Base-by-base conservation (phyloP, 2,329 filamentous ascomycete species). In the Fusarium xylarioides region DNA sequence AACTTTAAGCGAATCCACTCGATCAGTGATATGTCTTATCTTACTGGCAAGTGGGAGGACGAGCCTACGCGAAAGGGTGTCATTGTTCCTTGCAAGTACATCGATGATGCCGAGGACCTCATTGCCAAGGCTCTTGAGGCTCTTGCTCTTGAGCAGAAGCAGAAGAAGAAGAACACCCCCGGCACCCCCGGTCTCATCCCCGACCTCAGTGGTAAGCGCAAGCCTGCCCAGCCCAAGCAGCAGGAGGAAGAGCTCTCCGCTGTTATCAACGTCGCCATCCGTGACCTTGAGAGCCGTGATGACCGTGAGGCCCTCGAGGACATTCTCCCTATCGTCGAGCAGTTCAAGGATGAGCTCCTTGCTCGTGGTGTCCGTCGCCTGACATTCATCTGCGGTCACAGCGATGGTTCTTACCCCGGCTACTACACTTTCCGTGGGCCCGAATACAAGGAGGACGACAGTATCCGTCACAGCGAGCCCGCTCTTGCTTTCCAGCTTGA, bases 361-460 rank as follows among this genome's bases (percentile, higher is more conserved):
- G 86, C 91, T 60, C 94, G 93, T 76, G 91, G 92, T 56, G 92
- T 99, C 54, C 95, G 96, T 74, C 93, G 96, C 76, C 85, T 99
- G 63, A 98, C 95, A 55, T 98, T 99, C 86, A 96, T 98, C 82
- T 98, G 95, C 80, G 96, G 96, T 63, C 94, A 94, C 86, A 94
- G 92, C 80, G 94, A 99, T 80, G 96, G 95, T 62, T 94, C 94
- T 19, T 97, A 98, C 82, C 96, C 95, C 28, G 95, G 94, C 53
- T 98, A 99, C 89, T 98, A 93, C 88, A 99, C 96, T 47, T 99
- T 98, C 94, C 93, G 96, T 81, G 95, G 95, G 11, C 95, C 96
- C 34, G 85, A 87, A 57, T 99, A 97, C 83, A 88, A 90, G 58
- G 96, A 99, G 83, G 96, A 99, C 79, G 91, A 93, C 82, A 97